A percentile compares a stretch with the other conserved stretches of the same genome.
phyloP scores from a whole-genome alignment of 257 asterid species.

The Solanum lycopersicoides region DNA sequence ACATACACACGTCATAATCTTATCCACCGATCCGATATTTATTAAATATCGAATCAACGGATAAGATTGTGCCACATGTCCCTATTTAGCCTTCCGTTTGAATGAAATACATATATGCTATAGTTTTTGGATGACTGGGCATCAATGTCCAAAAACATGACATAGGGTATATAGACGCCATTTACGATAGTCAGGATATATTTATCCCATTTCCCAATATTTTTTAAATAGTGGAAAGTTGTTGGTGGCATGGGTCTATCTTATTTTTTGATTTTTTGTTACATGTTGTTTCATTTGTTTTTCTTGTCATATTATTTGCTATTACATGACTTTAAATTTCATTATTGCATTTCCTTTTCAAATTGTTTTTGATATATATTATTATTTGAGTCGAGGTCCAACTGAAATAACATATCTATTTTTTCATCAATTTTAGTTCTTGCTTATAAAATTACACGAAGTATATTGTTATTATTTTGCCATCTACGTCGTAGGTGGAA shows the following conservation, averaged over 20 bases:
- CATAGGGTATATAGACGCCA: fast-evolving
- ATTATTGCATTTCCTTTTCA: not conserved
- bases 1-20: no score
- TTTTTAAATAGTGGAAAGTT: not conserved
- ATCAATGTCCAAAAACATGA: no score
- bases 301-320: not conserved
- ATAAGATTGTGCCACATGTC: no score
- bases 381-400: not conserved
- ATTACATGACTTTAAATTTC: not conserved
- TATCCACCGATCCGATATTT: no score
- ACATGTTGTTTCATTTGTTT: not conserved
- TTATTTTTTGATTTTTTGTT: not conserved
- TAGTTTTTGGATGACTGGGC: no score
- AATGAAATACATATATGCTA: no score
- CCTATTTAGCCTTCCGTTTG: no score
- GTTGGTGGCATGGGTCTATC: not conserved
- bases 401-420: not conserved
- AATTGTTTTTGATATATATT: not conserved
- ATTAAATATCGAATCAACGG: no score
- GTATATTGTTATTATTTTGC: not conserved
- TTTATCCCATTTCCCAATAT: not conserved
- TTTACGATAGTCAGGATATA: no score
- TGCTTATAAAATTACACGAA: not conserved
- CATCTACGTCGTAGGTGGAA: not conserved
- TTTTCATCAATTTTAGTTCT: not conserved